Base-by-base conservation (phyloP, 140 eudicot genomes). In the Anethum foeniculum region DNA sequence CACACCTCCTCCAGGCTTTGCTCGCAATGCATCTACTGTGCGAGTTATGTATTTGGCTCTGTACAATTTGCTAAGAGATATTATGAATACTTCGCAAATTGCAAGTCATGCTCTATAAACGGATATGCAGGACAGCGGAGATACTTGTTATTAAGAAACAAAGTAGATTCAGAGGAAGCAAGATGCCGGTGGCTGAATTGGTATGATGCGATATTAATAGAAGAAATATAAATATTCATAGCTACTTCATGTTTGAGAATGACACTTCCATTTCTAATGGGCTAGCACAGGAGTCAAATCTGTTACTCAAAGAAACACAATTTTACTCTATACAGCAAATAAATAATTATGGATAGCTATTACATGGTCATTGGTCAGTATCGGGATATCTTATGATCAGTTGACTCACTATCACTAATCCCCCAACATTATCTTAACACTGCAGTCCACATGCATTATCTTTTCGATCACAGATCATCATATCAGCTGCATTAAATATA, bases 11-110 rank as follows among this genome's bases (percentile, higher is more conserved):
- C 95, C 93, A 64, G 96, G 90, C 82, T 92, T 95, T 34, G 91
- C 88, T 82, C 85, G 92, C 89, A 95, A 82, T 80, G 86, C 91
- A 28, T 89, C 60, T 77, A 95, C 86, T 41, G 99, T 95, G 76
- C 97, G 93, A 6, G 86, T 88, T 76, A 95, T 88, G 91, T 95
- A 95, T 83, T 92, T 95, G 12, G 99, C 99, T 87, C 99, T 94
- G 90, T 71, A 71, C 80, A 82, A 18, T 75, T 79, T 49, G 15
- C 56, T 43, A 81, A 51, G 46, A 67, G 16, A 77, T 36, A n/a
- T 75, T 75, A 75, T 75, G 62, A n/a, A 47, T 47, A 49, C 54
- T 52, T 64, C 9, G 79, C 9, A 75, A 48, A 47, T 25, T 43
- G 78, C 78, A 74, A 39, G 12, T 44, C 23, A 74, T 74, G 78